Evolutionary conservation across 176 grass and related monocot genomes (phyloP).

Genomic region (Thinopyrum elongatum): DNA sequence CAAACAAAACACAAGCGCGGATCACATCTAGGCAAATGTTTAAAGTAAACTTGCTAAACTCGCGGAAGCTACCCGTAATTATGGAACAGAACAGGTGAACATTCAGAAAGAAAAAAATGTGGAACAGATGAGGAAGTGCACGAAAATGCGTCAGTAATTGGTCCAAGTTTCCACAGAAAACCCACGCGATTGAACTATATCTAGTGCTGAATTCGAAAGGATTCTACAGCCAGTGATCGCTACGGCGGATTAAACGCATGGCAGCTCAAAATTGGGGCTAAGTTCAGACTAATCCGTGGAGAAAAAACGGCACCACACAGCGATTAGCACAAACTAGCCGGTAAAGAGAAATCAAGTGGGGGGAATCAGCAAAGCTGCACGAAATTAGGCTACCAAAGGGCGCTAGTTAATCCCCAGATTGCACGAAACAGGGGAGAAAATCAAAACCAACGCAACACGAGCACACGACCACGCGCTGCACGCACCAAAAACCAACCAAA

Average conservation of each 20-base stretch:
- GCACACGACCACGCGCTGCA: neutral
- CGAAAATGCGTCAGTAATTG: neutral
- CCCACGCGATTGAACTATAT: neutral
- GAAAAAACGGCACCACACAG: neutral
- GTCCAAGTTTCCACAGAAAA: neutral
- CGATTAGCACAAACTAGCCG: neutral
- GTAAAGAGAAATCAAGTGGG: neutral
- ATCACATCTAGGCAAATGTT: neutral
- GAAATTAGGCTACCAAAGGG: neutral
- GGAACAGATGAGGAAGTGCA: neutral
- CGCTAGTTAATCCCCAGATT: neutral
- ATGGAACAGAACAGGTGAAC: neutral
- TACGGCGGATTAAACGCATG: neutral
- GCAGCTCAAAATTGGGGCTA: neutral
- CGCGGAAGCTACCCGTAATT: neutral
- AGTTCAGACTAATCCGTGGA: neutral
- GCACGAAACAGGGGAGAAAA: neutral
- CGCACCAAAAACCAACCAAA: slow-evolving; percentile 13
- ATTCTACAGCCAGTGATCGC: neutral
- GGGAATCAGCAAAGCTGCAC: neutral
- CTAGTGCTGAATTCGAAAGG: neutral
- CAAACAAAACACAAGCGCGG: neutral
- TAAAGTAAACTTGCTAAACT: slow-evolving; percentile 6
- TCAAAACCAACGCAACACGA: neutral
- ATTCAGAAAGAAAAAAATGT: neutral